A percentile compares a stretch with the other conserved stretches of the same genome.
These are phyloP conservation scores for Penicillium coprophilum DNA, from an alignment of 495 filamentous ascomycete genomes.

Conservation along the genomic window DNA sequence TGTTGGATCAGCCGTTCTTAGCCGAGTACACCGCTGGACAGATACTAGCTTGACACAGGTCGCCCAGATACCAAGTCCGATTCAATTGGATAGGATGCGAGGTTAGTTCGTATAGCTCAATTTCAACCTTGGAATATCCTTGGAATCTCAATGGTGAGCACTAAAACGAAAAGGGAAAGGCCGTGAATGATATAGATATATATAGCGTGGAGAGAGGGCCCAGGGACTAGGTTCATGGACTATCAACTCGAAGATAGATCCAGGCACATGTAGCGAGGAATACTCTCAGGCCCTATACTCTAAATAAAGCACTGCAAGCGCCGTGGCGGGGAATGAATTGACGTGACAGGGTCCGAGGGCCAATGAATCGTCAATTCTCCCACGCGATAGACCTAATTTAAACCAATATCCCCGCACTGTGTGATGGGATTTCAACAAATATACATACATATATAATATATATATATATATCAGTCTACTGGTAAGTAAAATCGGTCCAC, in stretches of 20 bases:
- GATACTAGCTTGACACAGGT: neutral
- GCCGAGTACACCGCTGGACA: neutral
- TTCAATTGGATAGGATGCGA: neutral
- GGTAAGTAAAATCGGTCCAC: conserved; percentile 10
- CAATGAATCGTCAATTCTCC: neutral
- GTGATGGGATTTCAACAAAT: neutral
- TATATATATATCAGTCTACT: too few species aligned
- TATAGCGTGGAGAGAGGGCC: neutral
- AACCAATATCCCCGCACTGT: neutral
- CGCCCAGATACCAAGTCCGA: neutral
- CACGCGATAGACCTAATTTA: conserved; percentile 9
- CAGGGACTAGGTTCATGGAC: neutral
- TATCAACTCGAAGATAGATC: neutral
- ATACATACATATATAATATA: too few species aligned
- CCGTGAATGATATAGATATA: neutral
- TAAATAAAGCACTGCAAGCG: conserved; percentile 14
- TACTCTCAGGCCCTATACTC: conserved; percentile 4
- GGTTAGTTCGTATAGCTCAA: neutral
- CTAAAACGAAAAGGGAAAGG: neutral
- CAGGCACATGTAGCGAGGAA: neutral
- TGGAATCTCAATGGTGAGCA: neutral
- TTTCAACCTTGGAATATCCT: neutral
- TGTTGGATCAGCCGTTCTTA: neutral
- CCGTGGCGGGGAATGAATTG: conserved; percentile 11
- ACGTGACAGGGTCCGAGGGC: neutral